Evolutionary conservation across 306 rosid genomes (phyloP), one percentile per base, ranked within the genome.

Genomic region (Oemleria cerasiformis): DNA sequence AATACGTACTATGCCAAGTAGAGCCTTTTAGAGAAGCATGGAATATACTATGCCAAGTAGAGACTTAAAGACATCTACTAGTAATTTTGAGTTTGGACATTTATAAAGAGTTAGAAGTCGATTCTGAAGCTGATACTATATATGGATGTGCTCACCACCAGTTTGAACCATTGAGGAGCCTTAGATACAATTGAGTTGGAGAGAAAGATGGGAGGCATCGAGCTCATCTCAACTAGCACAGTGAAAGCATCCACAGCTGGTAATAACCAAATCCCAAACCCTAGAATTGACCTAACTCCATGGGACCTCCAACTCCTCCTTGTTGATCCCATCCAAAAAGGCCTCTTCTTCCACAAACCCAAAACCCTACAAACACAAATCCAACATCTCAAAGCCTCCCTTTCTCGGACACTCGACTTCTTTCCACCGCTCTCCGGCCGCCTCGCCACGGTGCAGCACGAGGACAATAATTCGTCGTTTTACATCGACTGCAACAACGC

Each of bases 271-370:
- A 39, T 5, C 8, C 34, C 68, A 61, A 38, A 43, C 34, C 48
- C 12, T 10, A 45, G 50, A 21, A 66, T 83, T 41, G 64, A 76
- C 36, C 48, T 83, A 72, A 78, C 77, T 16, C 75, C 84, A 15
- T 86, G 84, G 83, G 90, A 86, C 57, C 86, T 86, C 10, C 65
- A 5, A 5, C 41, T 71, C 5, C 75, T 86, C 19, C 41, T 36
- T 0, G 0, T 78, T 9, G 66, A 40, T 20, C 10, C 51, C 74
- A 72, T 78, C 44, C 88, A 84, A 53, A 78, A 81, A 53, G 86
- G 89, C 0, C 68, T 85, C 63, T 75, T 78, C 64, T 80, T 75
- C 9, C 67, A 39, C 30, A 44, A 68, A 5, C 77, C 75, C 47
- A 44, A 20, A 38, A 56, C n/a, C 17, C 0, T 54, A n/a, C 15